These are phyloP conservation scores for Schwanniomyces polymorphus DNA, from an alignment of 805 yeast genomes.

Conservation along the genomic window DNA sequence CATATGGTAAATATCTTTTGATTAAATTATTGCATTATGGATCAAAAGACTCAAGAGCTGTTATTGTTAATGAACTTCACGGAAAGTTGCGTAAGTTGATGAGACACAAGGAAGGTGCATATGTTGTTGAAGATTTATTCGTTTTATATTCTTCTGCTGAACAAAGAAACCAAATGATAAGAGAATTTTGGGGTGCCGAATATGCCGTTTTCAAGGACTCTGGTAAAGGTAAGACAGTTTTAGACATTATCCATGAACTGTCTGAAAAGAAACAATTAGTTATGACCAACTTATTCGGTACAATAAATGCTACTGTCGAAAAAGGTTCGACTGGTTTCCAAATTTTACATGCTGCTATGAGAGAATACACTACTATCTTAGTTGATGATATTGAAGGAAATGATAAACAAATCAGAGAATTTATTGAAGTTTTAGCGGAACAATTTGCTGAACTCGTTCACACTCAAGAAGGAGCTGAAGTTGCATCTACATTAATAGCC, in stretches of 20 bases:
- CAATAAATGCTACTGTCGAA: conserved; percentile 86
- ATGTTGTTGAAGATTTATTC: conserved; percentile 90
- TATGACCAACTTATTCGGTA: conserved; percentile 72
- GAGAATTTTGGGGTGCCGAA: conserved; percentile 97
- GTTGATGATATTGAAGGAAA: conserved; percentile 45
- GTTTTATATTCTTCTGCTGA: conserved; percentile 80
- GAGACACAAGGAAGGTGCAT: conserved; percentile 98
- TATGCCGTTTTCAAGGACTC: conserved; percentile 85
- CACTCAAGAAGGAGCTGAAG: conserved; percentile 92
- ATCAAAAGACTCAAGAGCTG: conserved; percentile 71
- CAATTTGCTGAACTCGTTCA: conserved; percentile 94
- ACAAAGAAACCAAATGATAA: conserved; percentile 86
- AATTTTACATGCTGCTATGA: conserved; percentile 94
- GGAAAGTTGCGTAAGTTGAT: conserved; percentile 88
- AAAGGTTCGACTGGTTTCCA: conserved; percentile 97
- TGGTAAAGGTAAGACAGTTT: conserved; percentile 60
- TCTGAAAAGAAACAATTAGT: conserved; percentile 79
- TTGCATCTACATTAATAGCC: conserved; percentile 78
- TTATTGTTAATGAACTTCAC: conserved; percentile 80
- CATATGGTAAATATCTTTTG: conserved; percentile 90
- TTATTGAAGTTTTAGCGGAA: conserved; percentile 79
- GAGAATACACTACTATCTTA: conserved; percentile 75
- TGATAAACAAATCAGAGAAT: conserved; percentile 68
- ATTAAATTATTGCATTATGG: conserved; percentile 93
- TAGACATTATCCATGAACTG: conserved; percentile 64